Evolutionary conservation across 176 grass and related monocot species (phyloP).

Genomic region (Rhynchospora tenuis): DNA sequence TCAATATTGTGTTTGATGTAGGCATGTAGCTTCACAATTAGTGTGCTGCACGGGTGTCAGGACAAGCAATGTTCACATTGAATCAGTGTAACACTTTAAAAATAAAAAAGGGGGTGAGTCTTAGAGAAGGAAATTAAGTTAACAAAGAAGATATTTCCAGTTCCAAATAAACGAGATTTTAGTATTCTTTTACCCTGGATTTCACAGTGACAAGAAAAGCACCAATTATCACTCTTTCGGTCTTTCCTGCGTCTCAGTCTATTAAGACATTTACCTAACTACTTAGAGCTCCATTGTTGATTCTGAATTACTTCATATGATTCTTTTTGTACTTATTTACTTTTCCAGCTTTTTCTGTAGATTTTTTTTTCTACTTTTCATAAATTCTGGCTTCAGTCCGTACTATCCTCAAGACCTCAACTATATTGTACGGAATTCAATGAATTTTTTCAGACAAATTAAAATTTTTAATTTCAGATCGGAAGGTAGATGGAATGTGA

Average conservation of each 20-base stretch:
- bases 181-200: background rate
- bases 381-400: background rate
- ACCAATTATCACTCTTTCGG: background rate
- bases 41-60: background rate
- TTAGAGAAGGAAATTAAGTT: background rate
- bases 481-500: too few species aligned
- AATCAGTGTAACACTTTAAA: background rate
- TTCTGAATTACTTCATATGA: background rate
- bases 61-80: background rate
- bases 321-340: background rate
- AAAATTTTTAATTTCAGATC: too few species aligned
- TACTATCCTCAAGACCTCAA: too few species aligned
- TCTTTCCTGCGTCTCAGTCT: background rate
- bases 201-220: background rate
- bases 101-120: background rate
- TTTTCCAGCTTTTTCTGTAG: background rate
- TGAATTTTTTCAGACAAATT: too few species aligned
- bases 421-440: too few species aligned
- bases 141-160: background rate
- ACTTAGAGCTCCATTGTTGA: background rate
- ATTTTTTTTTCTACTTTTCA: background rate
- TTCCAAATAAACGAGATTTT: background rate
- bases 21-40: background rate
- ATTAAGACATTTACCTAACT: background rate
- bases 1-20: background rate